Conservation (phyloP, 2,329 filamentous ascomycete species). For the Aotearoamyces nothofagi region DNA sequence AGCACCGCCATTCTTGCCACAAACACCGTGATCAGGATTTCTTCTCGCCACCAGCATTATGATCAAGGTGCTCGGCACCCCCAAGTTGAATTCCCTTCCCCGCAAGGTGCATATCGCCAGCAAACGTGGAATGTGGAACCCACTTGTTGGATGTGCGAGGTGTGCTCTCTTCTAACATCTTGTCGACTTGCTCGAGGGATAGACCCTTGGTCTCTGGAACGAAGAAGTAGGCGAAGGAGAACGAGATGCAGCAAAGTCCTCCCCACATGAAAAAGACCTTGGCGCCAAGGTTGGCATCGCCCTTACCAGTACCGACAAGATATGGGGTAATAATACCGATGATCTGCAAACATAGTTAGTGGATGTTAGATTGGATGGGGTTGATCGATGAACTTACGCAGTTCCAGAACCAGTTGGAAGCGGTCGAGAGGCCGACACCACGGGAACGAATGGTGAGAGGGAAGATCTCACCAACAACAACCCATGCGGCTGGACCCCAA, state of each 20-base stretch:
- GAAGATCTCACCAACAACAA: constrained; percentile 49
- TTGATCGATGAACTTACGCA: constrained; percentile 78
- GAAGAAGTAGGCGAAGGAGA: constrained; percentile 39
- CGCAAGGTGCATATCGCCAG: constrained; percentile 10
- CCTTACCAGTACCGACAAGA: constrained; percentile 65
- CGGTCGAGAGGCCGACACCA: constrained; percentile 43
- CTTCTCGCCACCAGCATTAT: no score
- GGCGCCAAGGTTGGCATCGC: constrained; percentile 50
- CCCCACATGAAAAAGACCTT: constrained; percentile 58
- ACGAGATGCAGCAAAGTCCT: constrained; percentile 35
- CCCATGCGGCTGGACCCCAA: constrained; percentile 58
- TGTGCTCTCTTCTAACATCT: constrained; percentile 34
- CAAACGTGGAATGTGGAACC: constrained; percentile 16
- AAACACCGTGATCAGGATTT: no score
- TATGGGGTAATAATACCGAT: constrained; percentile 55
- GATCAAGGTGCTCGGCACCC: background rate
- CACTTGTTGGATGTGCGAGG: constrained; percentile 21
- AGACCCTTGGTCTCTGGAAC: constrained; percentile 62
- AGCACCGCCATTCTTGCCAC: no score
- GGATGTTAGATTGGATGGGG: constrained; percentile 60
- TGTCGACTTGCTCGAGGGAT: constrained; percentile 56
- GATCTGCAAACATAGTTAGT: constrained; percentile 40
- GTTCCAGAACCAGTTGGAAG: constrained; percentile 55
- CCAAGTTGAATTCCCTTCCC: constrained; percentile 2
- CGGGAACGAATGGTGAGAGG: constrained; percentile 44